phyloP scores from a whole-genome alignment of 495 filamentous ascomycete genomes.

The Pseudotulostoma volvatum region DNA sequence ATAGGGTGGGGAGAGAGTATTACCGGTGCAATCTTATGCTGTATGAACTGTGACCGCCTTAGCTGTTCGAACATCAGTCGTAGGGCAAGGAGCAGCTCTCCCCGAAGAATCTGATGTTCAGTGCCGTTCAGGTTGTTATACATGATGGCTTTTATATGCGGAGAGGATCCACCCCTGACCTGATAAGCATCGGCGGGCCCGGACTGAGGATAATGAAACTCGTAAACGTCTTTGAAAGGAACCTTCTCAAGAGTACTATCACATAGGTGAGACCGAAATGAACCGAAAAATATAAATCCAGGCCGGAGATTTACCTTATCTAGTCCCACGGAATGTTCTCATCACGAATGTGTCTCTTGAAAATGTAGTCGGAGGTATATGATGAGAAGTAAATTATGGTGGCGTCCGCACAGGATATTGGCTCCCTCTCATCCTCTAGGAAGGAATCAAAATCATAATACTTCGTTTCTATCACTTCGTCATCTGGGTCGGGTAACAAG shows the following conservation, averaged over 20 bases:
- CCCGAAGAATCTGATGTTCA: constrained; percentile 3
- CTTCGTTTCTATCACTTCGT: neutral
- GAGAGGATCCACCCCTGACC: neutral
- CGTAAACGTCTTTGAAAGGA: no score
- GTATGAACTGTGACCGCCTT: constrained; percentile 3
- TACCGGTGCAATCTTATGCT: constrained; percentile 5
- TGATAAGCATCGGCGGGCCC: neutral
- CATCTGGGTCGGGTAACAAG: neutral
- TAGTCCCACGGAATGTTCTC: no score
- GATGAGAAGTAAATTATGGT: neutral
- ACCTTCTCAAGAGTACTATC: no score
- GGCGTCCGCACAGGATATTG: neutral
- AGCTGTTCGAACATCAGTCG: constrained; percentile 7
- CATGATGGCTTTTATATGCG: constrained; percentile 8
- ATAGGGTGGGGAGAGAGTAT: neutral
- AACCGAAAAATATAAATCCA: no score
- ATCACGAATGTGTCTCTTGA: no score
- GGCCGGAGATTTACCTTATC: no score
- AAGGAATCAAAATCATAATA: constrained; percentile 1
- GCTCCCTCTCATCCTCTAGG: neutral
- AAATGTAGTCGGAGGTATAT: neutral
- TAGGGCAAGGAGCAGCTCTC: constrained; percentile 4
- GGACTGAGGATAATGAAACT: constrained; percentile 1
- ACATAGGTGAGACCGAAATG: no score
- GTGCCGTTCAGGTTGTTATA: constrained; percentile 5